Base-by-base conservation (phyloP, 352 stramenopile genomes). In the Globisporangium okanoganense region DNA sequence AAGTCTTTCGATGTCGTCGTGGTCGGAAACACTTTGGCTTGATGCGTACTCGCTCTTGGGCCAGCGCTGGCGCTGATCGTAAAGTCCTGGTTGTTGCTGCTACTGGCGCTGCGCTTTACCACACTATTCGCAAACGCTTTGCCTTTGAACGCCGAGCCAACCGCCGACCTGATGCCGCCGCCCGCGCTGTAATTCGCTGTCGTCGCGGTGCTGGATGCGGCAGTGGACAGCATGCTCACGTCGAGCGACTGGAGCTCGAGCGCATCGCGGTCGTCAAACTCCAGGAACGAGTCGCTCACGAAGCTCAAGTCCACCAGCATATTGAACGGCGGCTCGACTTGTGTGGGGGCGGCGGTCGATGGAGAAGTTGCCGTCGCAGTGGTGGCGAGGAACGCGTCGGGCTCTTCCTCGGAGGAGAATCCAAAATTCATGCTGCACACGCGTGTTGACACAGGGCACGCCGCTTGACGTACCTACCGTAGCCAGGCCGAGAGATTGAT, bases 291-390 rank as follows among this genome's bases (percentile, higher is more conserved):
- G 48, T 51, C 49, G 31, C 50, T 27, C 8, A 47, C 31, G 49
- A 33, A 5, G 7, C 22, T 57, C n/a, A 65, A 24, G 40, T 59
- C 59, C 36, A 59, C 40, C 13, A 65, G 59, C 50, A 60, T 48
- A 25, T 47, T 52, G 50, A 59, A 54, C 38, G n/a, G 5, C 9
- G 50, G 51, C 20, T 16, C 27, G 27, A 16, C 27, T 56, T 33
- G 29, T 33, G 29, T 6, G 6, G 29, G n/a, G n/a, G n/a, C n/a
- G n/a, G n/a, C n/a, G n/a, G n/a, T n/a, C n/a, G n/a, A n/a, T n/a
- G n/a, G n/a, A n/a, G n/a, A n/a, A n/a, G 27, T 5, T 3, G 48
- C 7, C 5, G 27, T 9, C n/a, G 27, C 31, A 36, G 16, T 53
- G 1, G 25, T 55, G 25, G 27, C 33, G 48, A 36, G 29, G 18